Evolutionary conservation across 495 filamentous ascomycete species (phyloP).

Genomic region (Lasiosphaeria ovina): DNA sequence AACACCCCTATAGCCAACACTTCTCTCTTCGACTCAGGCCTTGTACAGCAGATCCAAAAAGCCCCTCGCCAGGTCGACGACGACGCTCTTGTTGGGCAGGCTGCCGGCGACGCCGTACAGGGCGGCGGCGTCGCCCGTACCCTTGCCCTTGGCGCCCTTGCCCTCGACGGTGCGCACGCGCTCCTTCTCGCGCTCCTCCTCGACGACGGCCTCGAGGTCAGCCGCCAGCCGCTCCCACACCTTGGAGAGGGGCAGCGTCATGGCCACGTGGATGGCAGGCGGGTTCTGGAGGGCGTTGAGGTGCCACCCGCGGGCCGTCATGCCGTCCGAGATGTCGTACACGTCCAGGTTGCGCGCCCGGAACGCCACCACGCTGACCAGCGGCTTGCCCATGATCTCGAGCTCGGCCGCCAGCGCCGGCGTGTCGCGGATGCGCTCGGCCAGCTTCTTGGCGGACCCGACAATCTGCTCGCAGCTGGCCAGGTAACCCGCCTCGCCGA

Average conservation of each 20-base stretch:
- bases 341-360: conserved; percentile 71
- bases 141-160: conserved; percentile 63
- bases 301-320: conserved; percentile 86
- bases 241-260: conserved; percentile 80
- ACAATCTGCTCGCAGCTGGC: conserved; percentile 83
- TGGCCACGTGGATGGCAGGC: conserved; percentile 94
- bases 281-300: conserved; percentile 91
- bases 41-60: conserved; percentile 98
- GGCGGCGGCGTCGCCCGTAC: conserved; percentile 72
- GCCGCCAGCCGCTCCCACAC: conserved; percentile 73
- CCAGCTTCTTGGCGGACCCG: conserved; percentile 80
- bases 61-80: conserved; percentile 82
- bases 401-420: conserved; percentile 67
- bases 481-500: conserved; percentile 89
- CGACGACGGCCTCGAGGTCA: conserved; percentile 76
- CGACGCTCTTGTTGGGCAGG: conserved; percentile 91
- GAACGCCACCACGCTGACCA: conserved; percentile 90
- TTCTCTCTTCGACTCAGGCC: conserved; percentile 47
- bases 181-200: conserved; percentile 70
- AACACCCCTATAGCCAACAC: no score
- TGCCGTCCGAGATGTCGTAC: conserved; percentile 84
- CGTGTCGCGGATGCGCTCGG: conserved; percentile 65
- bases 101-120: conserved; percentile 95
- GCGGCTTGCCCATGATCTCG: conserved; percentile 76
- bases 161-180: conserved; percentile 65